These are phyloP conservation scores for Heterobasidion occidentale DNA, from an alignment of 1,284 basidiomycete genomes.

Conservation along the genomic window DNA sequence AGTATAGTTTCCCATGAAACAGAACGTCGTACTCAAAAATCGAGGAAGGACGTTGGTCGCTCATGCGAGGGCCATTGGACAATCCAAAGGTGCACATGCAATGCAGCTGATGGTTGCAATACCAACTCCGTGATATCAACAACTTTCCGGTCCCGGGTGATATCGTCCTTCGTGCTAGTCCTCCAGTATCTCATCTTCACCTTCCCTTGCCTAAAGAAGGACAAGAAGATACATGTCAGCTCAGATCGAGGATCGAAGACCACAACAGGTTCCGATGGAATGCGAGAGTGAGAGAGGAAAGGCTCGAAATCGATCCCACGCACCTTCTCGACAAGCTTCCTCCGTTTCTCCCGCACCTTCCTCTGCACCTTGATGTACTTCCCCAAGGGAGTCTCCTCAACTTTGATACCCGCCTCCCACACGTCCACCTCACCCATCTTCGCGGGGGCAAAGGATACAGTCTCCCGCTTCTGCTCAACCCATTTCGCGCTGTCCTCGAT, in stretches of 20 bases:
- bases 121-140: not conserved
- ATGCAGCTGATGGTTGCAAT: no score
- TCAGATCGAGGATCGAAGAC: slow-evolving; percentile 5
- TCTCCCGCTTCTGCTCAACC: slow-evolving; percentile 64
- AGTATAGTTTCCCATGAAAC: no score
- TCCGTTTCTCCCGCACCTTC: slow-evolving; percentile 74
- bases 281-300: slow-evolving; percentile 1
- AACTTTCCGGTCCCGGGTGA: not conserved
- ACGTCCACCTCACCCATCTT: slow-evolving; percentile 58
- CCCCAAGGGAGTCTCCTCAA: slow-evolving; percentile 71
- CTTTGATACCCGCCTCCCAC: slow-evolving; percentile 61
- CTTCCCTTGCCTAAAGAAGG: slow-evolving; percentile 50
- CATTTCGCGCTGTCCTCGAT: slow-evolving; percentile 78
- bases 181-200: slow-evolving; percentile 61
- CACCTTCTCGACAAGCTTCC: slow-evolving; percentile 73
- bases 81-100: no score
- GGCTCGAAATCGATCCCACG: slow-evolving; percentile 11
- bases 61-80: no score
- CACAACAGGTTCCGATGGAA: slow-evolving; percentile 2
- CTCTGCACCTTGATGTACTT: slow-evolving; percentile 76
- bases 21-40: no score
- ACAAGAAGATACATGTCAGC: not conserved
- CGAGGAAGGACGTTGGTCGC: no score
- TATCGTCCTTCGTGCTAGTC: slow-evolving; percentile 21
- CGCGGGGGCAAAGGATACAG: slow-evolving; percentile 68